Evolutionary conservation across 176 grass and related monocot species (phyloP).

Genomic region (Dactylis glomerata): DNA sequence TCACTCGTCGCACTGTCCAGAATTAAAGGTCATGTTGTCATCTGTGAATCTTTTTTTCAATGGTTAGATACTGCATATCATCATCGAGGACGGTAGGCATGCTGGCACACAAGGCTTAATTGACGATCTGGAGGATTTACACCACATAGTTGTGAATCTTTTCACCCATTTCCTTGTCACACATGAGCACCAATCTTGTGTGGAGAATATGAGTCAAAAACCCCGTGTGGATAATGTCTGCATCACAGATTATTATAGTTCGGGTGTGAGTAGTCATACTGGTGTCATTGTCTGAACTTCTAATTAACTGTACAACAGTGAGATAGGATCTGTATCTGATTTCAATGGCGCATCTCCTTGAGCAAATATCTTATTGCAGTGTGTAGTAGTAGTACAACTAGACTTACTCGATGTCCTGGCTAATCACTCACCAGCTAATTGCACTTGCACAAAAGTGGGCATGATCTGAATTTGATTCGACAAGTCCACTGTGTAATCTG

Average conservation of each 20-base stretch:
- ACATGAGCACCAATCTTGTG: background rate
- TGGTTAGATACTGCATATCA: background rate
- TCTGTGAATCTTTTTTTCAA: no score
- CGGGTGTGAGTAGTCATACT: background rate
- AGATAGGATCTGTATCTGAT: no score
- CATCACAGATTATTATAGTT: background rate
- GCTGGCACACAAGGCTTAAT: background rate
- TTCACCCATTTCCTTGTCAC: background rate
- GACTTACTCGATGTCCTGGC: no score
- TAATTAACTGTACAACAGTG: background rate
- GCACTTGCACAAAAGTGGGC: background rate
- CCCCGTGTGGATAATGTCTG: background rate
- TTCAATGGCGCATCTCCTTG: no score
- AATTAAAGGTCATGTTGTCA: background rate
- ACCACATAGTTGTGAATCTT: background rate
- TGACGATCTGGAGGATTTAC: background rate
- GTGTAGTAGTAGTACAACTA: no score
- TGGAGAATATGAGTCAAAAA: background rate
- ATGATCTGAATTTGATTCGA: no score
- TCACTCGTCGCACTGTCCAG: background rate
- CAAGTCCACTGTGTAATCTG: background rate
- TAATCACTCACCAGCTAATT: background rate
- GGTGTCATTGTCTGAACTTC: background rate
- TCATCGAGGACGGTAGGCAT: background rate
- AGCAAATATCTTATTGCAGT: no score